Base-by-base conservation (phyloP, 2,329 filamentous ascomycete species). In the Verticillium isaacii region DNA sequence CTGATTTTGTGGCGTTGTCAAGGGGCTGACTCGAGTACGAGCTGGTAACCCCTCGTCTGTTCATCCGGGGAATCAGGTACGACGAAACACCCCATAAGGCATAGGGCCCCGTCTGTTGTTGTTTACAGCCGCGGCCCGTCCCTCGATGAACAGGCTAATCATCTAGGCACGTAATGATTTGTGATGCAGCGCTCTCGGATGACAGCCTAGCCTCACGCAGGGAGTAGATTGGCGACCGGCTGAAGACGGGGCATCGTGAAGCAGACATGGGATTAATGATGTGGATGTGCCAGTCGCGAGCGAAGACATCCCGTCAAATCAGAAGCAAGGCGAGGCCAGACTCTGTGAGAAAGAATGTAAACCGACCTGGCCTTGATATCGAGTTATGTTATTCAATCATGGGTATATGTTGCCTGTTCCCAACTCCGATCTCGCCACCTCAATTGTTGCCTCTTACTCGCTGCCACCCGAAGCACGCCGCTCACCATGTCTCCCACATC, bases 401-500 rank as follows among this genome's bases (percentile, higher is more conserved):
- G 34, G 34, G 34, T 36, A 36, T 52, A 52, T 52, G 45, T 52
- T 52, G 45, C 45, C 45, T 52, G 45, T 52, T 7, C 19, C 45
- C 45, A 23, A 19, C n/a, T 2, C 7, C 23, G 11, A 9, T 23
- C 7, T 9, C 19, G 12, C 45, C 2, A 19, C 45, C 4, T 25
- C 19, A 9, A 9, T 12, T 11, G 6, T 6, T 14, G 34, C 34
- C 34, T 29, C 29, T 3, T 11, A 36, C 9, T 36, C 34, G 8
- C 9, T 5, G 9, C 34, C 9, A 36, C 7, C 34, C 34, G 34
- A 9, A 36, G 14, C 9, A 36, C 5, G 14, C 45, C 45, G 14
- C 25, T 56, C 23, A 94, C 87, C 86, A 91, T 61, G 84, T 83
- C 78, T 92, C 90, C 92, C 91, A 95, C 80, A 92, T 92, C 81